A percentile compares a stretch with the other conserved stretches of the same genome.
These are phyloP conservation scores for Chalciporus chontae DNA, from an alignment of 768 basidiomycete genomes.

Conservation along the genomic window DNA sequence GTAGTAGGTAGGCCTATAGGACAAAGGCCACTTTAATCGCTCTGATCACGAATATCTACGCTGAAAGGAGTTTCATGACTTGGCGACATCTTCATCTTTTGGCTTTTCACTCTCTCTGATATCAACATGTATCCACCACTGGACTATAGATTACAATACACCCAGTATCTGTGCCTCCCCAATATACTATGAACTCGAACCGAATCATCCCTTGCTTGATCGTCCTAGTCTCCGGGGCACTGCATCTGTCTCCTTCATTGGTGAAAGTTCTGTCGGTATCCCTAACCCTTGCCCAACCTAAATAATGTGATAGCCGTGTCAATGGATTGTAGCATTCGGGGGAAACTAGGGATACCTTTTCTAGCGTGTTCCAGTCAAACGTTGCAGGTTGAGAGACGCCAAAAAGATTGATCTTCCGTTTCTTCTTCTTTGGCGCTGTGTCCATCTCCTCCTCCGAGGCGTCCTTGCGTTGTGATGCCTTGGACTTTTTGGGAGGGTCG, in stretches of 20 bases:
- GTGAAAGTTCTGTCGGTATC: constrained; percentile 66
- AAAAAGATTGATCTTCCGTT: constrained; percentile 67
- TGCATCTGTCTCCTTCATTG: constrained; percentile 53
- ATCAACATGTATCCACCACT: background rate
- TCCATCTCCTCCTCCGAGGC: constrained; percentile 24
- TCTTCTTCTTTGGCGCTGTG: constrained; percentile 56
- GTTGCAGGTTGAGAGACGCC: constrained; percentile 37
- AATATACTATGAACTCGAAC: background rate
- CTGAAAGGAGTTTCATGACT: constrained; percentile 85
- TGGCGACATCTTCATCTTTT: constrained; percentile 49
- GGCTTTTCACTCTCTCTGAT: background rate
- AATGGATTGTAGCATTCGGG: background rate
- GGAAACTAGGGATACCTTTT: constrained; percentile 31
- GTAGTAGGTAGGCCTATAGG: constrained; percentile 46
- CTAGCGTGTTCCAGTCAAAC: constrained; percentile 44
- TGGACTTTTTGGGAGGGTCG: constrained; percentile 21
- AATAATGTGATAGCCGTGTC: background rate
- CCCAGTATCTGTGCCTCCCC: background rate
- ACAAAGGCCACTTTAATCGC: constrained; percentile 75
- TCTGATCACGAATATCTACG: constrained; percentile 68
- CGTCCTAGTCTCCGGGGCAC: constrained; percentile 44
- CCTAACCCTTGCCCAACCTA: constrained; percentile 45
- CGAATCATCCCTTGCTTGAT: constrained; percentile 20
- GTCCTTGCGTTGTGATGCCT: constrained; percentile 11
- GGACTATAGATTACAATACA: background rate